These are phyloP conservation scores for Tylopilus felleus DNA, from an alignment of 768 basidiomycete genomes.

Conservation along the genomic window DNA sequence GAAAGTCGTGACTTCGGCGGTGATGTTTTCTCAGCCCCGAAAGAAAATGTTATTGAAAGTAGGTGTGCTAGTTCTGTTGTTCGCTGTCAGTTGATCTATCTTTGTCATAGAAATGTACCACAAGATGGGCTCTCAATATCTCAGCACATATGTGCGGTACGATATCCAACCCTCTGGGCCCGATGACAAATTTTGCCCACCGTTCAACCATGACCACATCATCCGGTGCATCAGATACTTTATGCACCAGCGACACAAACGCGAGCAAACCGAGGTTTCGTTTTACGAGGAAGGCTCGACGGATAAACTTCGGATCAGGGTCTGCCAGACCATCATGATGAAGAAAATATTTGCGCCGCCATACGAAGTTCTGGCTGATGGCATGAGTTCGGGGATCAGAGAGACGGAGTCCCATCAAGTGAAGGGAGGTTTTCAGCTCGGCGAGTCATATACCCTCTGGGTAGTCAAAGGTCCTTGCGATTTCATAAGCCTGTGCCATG, in stretches of 20 bases:
- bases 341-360: constrained; percentile 12
- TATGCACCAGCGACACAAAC: constrained; percentile 11
- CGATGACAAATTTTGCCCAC: neutral
- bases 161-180: neutral
- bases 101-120: constrained; percentile 10
- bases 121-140: constrained; percentile 9
- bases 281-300: neutral
- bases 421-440: constrained; percentile 4
- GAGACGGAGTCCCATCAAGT: neutral
- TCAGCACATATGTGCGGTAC: constrained; percentile 8
- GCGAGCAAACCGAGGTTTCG: constrained; percentile 3
- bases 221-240: constrained; percentile 6
- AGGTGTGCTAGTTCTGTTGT: neutral
- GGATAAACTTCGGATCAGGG: neutral
- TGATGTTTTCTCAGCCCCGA: constrained; percentile 7
- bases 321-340: constrained; percentile 1
- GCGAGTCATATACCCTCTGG: constrained; percentile 6
- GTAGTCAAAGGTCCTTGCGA: neutral
- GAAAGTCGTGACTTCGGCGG: constrained; percentile 4
- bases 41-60: constrained; percentile 13
- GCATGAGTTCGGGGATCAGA: accelerated
- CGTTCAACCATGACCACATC: neutral
- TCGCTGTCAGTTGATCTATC: neutral
- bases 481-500: neutral
- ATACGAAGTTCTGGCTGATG: neutral